phyloP scores from a whole-genome alignment of 345 rosid genomes.

The Ailanthus altissimus region DNA sequence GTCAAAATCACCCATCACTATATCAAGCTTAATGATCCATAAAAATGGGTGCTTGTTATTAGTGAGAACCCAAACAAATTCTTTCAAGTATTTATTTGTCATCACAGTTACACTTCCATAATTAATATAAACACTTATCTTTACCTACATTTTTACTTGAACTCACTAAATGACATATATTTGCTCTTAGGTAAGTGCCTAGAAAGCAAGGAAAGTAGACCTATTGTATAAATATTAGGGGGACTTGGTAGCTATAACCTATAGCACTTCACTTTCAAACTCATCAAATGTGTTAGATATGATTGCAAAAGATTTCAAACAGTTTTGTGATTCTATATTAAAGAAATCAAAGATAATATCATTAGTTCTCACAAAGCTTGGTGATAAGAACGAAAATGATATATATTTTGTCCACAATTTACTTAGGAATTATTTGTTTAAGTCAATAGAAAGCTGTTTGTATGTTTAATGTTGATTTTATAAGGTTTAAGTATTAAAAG shows the following conservation, averaged over 20 bases:
- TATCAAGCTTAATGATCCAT: constrained; percentile 35
- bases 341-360: constrained; percentile 28
- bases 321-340: constrained; percentile 20
- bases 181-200: background rate
- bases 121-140: no score
- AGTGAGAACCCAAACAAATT: constrained; percentile 34
- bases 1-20: constrained; percentile 21
- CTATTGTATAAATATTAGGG: constrained; percentile 32
- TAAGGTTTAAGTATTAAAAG: no score
- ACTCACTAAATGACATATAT: background rate
- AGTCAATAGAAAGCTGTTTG: no score
- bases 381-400: background rate
- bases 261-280: constrained; percentile 23
- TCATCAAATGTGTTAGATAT: constrained; percentile 31
- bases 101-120: constrained; percentile 32
- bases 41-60: constrained; percentile 30
- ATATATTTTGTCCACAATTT: no score
- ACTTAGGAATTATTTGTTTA: no score
- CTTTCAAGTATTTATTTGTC: constrained; percentile 19
- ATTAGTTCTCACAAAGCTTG: constrained; percentile 26
- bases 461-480: no score
- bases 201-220: constrained; percentile 24
- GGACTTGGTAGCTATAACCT: constrained; percentile 18
- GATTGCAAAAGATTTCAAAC: constrained; percentile 20
- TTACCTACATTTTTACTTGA: no score